Base-by-base conservation (phyloP, 805 yeast species). In the Torulaspora indica region DNA sequence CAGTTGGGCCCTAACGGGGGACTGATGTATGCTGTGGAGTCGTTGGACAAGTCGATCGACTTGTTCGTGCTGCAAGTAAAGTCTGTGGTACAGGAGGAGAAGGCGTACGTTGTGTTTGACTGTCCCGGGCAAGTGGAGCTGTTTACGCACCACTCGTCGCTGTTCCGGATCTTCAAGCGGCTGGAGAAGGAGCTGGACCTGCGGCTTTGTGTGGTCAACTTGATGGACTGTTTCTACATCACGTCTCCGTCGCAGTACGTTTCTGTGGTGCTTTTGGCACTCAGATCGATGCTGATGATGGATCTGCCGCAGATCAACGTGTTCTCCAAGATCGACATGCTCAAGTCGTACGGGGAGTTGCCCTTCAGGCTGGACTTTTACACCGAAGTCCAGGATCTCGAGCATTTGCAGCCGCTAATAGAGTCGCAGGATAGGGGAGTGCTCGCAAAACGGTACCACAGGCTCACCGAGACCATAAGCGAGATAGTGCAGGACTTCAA, bases 91-190 rank as follows among this genome's bases (percentile, higher is more conserved):
- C 61, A 69, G 29, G 72, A 76, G 32, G 81, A 79, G 45, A 70
- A 70, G 17, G 78, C 81, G 31, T 88, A 88, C 53, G 63, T 88
- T 9, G 70, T 88, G 3, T 85, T 88, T 66, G 96, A 88, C 63
- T 86, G 95, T 58, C 96, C 97, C 1, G 98, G 98, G 1, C 98
- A 93, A 63, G 93, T 89, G 1, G 99, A 93, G 62, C 74, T 93
- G 12, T 93, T 86, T 67, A 93, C 99, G 2, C 95, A 86, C 58
- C 95, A 87, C 56, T 76, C 81, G 1, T 81, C 96, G 0, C 68
- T 95, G 34, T 74, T 73, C 33, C 71, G 71, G 41, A 82, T 93
- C 4, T 86, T 90, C 64, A 75, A 76, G 48, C 72, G 63, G 37
- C 67, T 93, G 35, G 81, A 79, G 47, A 79, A 79, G 40, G 74